Base-by-base conservation (phyloP, 257 asterid genomes). In the Eucommia ulmoides region DNA sequence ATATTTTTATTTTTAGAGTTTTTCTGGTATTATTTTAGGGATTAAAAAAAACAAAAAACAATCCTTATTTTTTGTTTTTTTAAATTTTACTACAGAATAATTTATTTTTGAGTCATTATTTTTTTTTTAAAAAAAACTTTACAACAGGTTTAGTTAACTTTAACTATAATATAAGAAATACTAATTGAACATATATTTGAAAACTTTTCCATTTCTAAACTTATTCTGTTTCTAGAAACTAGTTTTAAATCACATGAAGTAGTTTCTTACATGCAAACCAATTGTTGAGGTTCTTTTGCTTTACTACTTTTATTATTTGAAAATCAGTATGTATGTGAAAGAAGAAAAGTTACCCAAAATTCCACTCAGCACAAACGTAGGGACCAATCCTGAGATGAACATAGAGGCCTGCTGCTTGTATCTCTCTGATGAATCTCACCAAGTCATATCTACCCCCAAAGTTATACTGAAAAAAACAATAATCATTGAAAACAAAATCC, bases 351-450 rank as follows among this genome's bases (percentile, higher is more conserved):
- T 42, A 42, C 48, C 48, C 48, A 42, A 42, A 42, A 2, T 42
- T 42, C 48, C 48, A 42, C 20, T 42, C 48, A 18, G 48, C 48
- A 42, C 48, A 42, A 18, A 42, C 48, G 10, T 42, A 42, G 20
- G 48, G 48, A 18, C 48, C 48, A 42, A 42, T 18, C 6, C 48
- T 19, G 20, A 42, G 48, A 42, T 42, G 48, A 42, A 42, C 48
- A 42, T 42, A 42, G 15, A 42, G 48, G 48, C 48, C 48, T 0
- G 48, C 48, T 42, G n/a, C 20, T 9, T 42, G 20, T 42, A 42
- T 9, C 48, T 16, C 8, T 42, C 19, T 42, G 48, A 42, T 42
- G 48, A 42, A 42, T 18, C 19, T 42, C 3, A 42, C 48, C 20
- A 42, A 10, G 19, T 42, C 48, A 42, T 15, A 42, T 21, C 48